Conservation (phyloP, 345 rosid genomes). For the Eucalyptus marginata region DNA sequence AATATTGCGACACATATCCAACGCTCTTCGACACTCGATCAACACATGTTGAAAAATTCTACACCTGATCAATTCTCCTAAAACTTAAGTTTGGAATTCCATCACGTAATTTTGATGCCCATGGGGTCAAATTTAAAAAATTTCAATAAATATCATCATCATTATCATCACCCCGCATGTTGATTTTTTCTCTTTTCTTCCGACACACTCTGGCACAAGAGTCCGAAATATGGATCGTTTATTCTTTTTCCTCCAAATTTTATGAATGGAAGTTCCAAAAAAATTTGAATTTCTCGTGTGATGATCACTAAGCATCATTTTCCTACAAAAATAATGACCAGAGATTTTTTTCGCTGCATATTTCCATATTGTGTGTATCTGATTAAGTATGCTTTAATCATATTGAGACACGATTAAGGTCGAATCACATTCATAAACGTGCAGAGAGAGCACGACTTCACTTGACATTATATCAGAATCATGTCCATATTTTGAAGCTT, state of each 20-base stretch:
- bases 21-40: too few relatives aligned
- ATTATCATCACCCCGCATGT: accelerated
- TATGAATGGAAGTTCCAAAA: not conserved
- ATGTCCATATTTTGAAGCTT: not conserved
- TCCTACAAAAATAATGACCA: not conserved
- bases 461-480: not conserved
- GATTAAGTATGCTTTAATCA: not conserved
- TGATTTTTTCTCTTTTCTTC: too few relatives aligned
- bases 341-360: not conserved
- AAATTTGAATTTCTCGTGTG: not conserved
- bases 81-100: too few relatives aligned
- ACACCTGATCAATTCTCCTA: too few relatives aligned
- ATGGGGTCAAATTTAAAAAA: too few relatives aligned
- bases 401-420: not conserved
- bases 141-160: too few relatives aligned
- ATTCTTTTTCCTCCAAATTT: too few relatives aligned
- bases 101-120: too few relatives aligned
- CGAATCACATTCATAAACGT: not conserved
- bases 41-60: too few relatives aligned
- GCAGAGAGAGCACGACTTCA: not conserved
- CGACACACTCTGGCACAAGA: too few relatives aligned
- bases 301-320: not conserved
- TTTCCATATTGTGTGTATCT: not conserved
- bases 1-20: accelerated
- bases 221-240: too few relatives aligned